Evolutionary conservation across 2,329 filamentous ascomycete genomes (phyloP), one percentile per base, ranked within the genome.

Genomic region (Zarea fungicola): DNA sequence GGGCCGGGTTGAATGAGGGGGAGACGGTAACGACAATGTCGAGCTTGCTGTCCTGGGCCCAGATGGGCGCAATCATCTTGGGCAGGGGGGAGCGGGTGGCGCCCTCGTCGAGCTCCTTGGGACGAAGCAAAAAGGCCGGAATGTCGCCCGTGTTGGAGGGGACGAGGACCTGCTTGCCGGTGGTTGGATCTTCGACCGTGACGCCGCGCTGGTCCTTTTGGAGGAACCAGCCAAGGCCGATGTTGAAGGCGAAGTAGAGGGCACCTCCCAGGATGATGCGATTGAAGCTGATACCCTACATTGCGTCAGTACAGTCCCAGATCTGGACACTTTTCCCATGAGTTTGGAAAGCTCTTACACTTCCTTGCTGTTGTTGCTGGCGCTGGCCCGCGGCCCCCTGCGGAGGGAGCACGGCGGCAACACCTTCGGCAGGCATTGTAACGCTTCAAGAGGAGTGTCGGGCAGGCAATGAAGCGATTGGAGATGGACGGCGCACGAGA

Each of bases 11-110:
- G 55, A 86, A 76, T 9, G 85, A 86, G 11, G 87, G 80, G 41
- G 90, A 92, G 48, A 97, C 79, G 58, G 92, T 93, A 62, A 99
- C 80, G 56, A 81, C 75, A 58, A 99, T 81, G 66, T 99, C 93
- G 57, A 99, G 68, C 52, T 80, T 73, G 59, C 82, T 87, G 63
- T 93, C 82, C 41, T 78, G 72, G 3, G 88, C 83, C 93, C 93
- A 99, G 61, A 97, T 89, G 19, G 93, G 91, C 31, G 87, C 87
- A 53, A 96, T 75, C 49, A 76, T 78, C 56, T 84, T 77, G 2
- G 90, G 89, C 16, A 89, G 69, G 1, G 69, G 65, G 58, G 77
- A 86, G 64, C 84, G 85, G 43, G 75, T 68, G 19, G 83, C 84
- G 56, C 79, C 81, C 52, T 81, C 74, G 68, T 83, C 65, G 61